A percentile compares a stretch with the other conserved stretches of the same genome.
Conservation (phyloP, 2,329 filamentous ascomycete species). For the Phaeoacremonium minimum region DNA sequence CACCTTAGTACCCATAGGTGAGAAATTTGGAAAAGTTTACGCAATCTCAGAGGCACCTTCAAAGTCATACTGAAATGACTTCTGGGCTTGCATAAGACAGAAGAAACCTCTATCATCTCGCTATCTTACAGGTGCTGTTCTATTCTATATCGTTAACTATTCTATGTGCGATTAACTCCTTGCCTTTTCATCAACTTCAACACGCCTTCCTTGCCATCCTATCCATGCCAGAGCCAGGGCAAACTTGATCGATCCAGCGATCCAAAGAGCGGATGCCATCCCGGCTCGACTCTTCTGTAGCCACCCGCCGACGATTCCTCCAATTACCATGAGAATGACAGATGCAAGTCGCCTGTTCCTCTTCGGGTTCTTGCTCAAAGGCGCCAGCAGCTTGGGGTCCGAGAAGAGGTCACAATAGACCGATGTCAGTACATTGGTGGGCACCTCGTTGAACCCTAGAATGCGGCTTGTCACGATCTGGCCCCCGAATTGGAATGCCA, state of each 20-base stretch:
- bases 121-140: too few relatives aligned
- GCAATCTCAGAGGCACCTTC: too few relatives aligned
- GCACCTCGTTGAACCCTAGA: slow-evolving; percentile 49
- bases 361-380: slow-evolving; percentile 38
- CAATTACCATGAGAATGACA: slow-evolving; percentile 37
- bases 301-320: slow-evolving; percentile 43
- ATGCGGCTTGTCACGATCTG: slow-evolving; percentile 49
- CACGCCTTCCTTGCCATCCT: slow-evolving; percentile 13
- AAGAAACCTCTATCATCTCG: too few relatives aligned
- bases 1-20: too few relatives aligned
- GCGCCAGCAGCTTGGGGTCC: slow-evolving; percentile 42
- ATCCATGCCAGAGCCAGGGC: slow-evolving; percentile 27
- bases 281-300: slow-evolving; percentile 36
- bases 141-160: too few relatives aligned
- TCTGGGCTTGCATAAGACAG: too few relatives aligned
- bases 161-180: too few relatives aligned
- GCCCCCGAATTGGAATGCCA: slow-evolving; percentile 52
- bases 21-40: too few relatives aligned
- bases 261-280: slow-evolving; percentile 38
- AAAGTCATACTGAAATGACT: too few relatives aligned
- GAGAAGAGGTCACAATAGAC: slow-evolving; percentile 50
- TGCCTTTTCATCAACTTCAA: too few relatives aligned
- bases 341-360: slow-evolving; percentile 41
- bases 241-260: slow-evolving; percentile 39
- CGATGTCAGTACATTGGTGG: slow-evolving; percentile 51